phyloP scores from a whole-genome alignment of 108 stramenopile species.

The Mediolabrus comicus region DNA sequence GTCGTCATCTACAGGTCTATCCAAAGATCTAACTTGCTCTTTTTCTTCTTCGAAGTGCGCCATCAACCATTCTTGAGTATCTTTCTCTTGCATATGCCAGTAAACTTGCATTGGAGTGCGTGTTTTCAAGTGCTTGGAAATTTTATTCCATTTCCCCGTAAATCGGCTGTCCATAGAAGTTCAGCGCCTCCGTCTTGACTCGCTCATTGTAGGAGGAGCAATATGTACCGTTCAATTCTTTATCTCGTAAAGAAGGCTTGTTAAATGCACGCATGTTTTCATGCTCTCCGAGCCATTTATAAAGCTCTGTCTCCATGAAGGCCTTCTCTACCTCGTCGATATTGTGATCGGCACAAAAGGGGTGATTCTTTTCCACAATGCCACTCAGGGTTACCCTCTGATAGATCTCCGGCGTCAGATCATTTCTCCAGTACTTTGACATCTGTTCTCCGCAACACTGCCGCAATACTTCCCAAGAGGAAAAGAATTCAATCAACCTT shows the following conservation, averaged over 20 bases:
- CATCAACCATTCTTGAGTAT: background rate
- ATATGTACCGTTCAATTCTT: constrained; percentile 39
- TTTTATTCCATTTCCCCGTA: background rate
- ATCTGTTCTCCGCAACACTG: constrained; percentile 50
- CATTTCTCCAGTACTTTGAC: constrained; percentile 34
- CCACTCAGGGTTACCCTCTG: constrained; percentile 1
- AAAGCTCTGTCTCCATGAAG: constrained; percentile 28
- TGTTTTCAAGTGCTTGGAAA: background rate
- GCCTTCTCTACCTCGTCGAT: constrained; percentile 29
- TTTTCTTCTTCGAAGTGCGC: too few species aligned
- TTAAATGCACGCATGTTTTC: constrained; percentile 31
- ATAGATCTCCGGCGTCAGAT: constrained; percentile 35
- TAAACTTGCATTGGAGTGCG: background rate
- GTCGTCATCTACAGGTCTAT: too few species aligned
- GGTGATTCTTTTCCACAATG: constrained; percentile 7
- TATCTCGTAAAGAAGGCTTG: constrained; percentile 32
- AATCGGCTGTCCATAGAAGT: constrained; percentile 19
- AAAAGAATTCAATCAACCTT: constrained; percentile 29
- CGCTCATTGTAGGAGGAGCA: constrained; percentile 39
- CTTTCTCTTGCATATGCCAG: background rate
- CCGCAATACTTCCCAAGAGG: constrained; percentile 40
- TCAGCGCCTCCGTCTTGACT: constrained; percentile 26
- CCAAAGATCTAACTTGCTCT: too few species aligned
- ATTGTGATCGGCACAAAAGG: constrained; percentile 28
- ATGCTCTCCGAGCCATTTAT: constrained; percentile 11